phyloP scores from a whole-genome alignment of 202 grass and related monocot species.

The Cymbopogon flexuosus region DNA sequence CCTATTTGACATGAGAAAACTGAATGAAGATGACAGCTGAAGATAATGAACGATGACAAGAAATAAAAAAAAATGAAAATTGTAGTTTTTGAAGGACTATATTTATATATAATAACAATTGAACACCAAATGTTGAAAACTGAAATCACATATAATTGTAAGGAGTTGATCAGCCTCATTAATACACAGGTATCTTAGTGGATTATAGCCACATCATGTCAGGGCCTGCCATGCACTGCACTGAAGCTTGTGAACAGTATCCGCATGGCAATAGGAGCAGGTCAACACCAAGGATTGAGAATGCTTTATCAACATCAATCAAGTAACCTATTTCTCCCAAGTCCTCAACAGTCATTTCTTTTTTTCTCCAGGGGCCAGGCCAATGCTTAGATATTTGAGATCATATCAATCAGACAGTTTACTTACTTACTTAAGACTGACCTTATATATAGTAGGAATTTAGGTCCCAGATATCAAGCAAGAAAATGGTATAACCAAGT shows the following conservation, averaged over 20 bases:
- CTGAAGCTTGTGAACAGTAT: background rate
- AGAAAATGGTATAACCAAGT: background rate
- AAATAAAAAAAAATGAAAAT: background rate
- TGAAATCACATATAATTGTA: background rate
- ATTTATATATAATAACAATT: background rate
- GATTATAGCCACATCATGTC: background rate
- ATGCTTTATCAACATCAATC: background rate
- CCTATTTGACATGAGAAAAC: constrained; percentile 41
- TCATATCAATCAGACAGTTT: background rate
- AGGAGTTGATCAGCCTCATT: background rate
- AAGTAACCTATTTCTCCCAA: background rate
- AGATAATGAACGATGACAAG: background rate
- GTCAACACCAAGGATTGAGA: background rate
- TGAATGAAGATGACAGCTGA: constrained; percentile 9
- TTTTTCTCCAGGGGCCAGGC: background rate
- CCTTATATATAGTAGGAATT: background rate
- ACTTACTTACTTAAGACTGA: background rate
- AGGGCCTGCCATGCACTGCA: background rate
- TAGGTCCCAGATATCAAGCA: background rate
- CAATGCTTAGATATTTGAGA: background rate
- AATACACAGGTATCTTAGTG: background rate
- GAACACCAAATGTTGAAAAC: background rate
- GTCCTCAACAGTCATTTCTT: background rate
- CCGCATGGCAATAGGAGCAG: background rate
- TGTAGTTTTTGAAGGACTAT: background rate